These are phyloP conservation scores for Aspergillus ochraceoroseus DNA, from an alignment of 2,329 filamentous ascomycete species.

Conservation along the genomic window DNA sequence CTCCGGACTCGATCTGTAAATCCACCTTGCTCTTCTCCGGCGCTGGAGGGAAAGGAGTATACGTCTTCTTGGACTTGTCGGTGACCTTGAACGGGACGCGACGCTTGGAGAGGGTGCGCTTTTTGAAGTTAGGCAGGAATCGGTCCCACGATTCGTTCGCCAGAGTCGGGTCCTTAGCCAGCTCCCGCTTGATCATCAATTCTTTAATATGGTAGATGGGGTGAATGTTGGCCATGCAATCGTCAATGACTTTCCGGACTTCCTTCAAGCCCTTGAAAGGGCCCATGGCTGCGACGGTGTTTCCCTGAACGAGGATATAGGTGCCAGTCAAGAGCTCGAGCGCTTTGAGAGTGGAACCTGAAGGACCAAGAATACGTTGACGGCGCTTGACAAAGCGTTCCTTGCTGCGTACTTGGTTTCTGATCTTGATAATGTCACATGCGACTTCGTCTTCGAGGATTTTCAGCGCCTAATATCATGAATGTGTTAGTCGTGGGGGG, in stretches of 20 bases:
- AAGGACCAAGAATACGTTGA: slow-evolving; percentile 85
- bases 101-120: slow-evolving; percentile 78
- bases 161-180: slow-evolving; percentile 82
- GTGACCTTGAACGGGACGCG: slow-evolving; percentile 76
- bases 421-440: slow-evolving; percentile 94
- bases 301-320: slow-evolving; percentile 93
- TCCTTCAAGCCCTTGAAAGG: slow-evolving; percentile 91
- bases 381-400: slow-evolving; percentile 92
- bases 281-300: slow-evolving; percentile 89
- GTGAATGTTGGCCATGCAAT: slow-evolving; percentile 94
- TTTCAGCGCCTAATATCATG: slow-evolving; percentile 62
- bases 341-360: slow-evolving; percentile 88
- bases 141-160: slow-evolving; percentile 89
- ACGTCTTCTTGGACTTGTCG: slow-evolving; percentile 89
- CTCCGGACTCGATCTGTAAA: slow-evolving; percentile 92
- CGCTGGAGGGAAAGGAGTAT: slow-evolving; percentile 94
- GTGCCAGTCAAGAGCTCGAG: slow-evolving; percentile 85
- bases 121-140: slow-evolving; percentile 97
- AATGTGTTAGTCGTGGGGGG: not conserved
- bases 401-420: slow-evolving; percentile 84
- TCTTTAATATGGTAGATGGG: slow-evolving; percentile 92
- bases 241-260: slow-evolving; percentile 79
- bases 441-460: slow-evolving; percentile 89
- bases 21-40: slow-evolving; percentile 99
- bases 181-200: slow-evolving; percentile 87